Evolutionary conservation across 2,329 filamentous ascomycete genomes (phyloP).

Genomic region (Aureobasidium sp.): DNA sequence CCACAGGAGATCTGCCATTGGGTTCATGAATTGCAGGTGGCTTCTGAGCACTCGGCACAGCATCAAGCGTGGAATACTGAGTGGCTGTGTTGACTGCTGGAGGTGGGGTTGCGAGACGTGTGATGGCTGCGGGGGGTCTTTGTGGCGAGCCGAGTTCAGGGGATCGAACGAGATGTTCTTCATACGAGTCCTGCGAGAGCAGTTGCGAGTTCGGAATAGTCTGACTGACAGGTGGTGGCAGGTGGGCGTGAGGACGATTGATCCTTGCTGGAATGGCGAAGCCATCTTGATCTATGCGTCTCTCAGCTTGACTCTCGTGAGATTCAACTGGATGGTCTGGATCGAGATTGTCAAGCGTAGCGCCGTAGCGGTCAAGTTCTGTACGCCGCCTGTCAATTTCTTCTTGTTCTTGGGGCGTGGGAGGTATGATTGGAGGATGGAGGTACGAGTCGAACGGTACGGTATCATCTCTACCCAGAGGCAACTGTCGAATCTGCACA

Average conservation of each 20-base stretch:
- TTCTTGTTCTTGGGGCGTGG: background rate
- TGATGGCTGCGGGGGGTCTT: background rate
- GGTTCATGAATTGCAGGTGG: background rate
- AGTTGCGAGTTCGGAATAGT: background rate
- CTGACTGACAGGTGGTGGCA: background rate
- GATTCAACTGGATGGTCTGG: constrained; percentile 24
- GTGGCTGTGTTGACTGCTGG: background rate
- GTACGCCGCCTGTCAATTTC: constrained; percentile 22
- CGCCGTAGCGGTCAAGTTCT: constrained; percentile 16
- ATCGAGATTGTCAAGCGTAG: constrained; percentile 15
- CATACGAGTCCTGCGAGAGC: constrained; percentile 1
- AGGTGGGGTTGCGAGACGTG: background rate
- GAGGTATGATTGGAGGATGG: background rate
- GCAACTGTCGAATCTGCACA: constrained; percentile 25
- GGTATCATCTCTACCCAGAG: constrained; percentile 25
- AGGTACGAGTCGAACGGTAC: constrained; percentile 25
- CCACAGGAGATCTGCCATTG: background rate
- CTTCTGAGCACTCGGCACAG: constrained; percentile 6
- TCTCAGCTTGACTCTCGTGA: background rate
- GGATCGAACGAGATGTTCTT: constrained; percentile 3
- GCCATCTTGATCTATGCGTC: constrained; percentile 4
- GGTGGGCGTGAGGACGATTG: background rate
- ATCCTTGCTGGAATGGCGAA: constrained; percentile 5
- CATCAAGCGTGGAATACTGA: constrained; percentile 3
- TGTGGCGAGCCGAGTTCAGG: constrained; percentile 3